Conservation (phyloP, 1,139 yeast species). For the Diutina pseudorugosa region DNA sequence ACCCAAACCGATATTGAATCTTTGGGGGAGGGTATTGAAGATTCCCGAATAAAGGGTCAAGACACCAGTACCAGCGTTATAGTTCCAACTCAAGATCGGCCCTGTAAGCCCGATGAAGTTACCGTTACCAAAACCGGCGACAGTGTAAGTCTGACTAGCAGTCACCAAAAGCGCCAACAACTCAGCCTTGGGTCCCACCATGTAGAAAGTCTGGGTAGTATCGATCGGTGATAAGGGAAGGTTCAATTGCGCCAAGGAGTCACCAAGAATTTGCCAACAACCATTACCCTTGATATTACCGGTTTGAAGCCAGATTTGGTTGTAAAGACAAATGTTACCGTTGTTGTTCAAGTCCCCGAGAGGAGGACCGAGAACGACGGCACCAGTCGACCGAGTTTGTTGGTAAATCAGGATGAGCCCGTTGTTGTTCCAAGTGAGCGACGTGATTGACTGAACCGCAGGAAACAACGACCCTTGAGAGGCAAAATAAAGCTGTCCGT, state of each 20-base stretch:
- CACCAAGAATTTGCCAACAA: background rate
- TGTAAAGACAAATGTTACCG: slow-evolving; percentile 2
- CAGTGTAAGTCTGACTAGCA: background rate
- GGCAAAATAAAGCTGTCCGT: background rate
- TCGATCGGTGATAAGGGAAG: slow-evolving; percentile 1
- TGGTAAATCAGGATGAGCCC: background rate
- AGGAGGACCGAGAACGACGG: background rate
- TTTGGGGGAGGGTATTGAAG: background rate
- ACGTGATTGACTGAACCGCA: background rate
- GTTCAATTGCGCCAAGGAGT: slow-evolving; percentile 2
- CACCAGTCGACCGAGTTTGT: background rate
- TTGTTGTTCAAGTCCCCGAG: slow-evolving; percentile 1
- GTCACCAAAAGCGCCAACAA: background rate
- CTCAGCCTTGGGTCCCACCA: background rate
- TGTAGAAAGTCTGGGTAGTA: background rate
- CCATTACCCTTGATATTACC: background rate
- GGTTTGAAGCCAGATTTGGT: background rate
- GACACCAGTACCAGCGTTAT: background rate
- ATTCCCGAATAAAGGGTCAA: background rate
- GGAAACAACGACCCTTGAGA: background rate
- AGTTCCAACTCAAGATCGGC: background rate
- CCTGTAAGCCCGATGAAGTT: slow-evolving; percentile 2
- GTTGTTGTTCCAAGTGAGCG: background rate
- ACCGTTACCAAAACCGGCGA: slow-evolving; percentile 3
- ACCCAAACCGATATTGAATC: background rate